Conservation (phyloP, 768 basidiomycete species). For the Rickenella mellea region DNA sequence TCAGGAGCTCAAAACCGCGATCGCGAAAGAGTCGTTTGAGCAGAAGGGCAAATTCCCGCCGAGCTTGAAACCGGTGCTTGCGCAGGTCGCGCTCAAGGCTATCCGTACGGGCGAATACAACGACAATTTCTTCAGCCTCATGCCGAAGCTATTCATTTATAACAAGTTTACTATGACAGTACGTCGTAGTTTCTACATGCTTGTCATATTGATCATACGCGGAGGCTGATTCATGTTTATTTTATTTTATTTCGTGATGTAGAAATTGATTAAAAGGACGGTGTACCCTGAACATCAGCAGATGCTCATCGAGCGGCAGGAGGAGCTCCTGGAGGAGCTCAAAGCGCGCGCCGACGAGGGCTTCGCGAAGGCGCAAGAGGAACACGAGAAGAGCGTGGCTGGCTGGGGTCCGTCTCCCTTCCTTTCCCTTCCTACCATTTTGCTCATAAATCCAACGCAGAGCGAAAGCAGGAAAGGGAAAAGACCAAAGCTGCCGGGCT, state of each 20-base stretch:
- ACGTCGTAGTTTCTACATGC: constrained; percentile 17
- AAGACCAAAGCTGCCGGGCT: constrained; percentile 25
- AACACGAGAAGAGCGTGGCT: constrained; percentile 62
- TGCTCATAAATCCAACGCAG: constrained; percentile 17
- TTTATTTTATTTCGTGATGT: constrained; percentile 3
- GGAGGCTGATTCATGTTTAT: not conserved
- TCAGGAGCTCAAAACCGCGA: constrained; percentile 48
- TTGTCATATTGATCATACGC: not conserved
- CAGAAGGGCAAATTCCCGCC: constrained; percentile 88
- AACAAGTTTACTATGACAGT: constrained; percentile 93
- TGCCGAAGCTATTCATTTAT: constrained; percentile 86
- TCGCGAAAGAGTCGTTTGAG: constrained; percentile 51
- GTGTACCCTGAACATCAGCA: constrained; percentile 66
- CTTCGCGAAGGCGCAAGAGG: constrained; percentile 61
- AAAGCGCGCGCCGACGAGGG: constrained; percentile 50
- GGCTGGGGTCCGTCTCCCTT: constrained; percentile 50
- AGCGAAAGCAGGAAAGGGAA: constrained; percentile 32
- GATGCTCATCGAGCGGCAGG: constrained; percentile 58
- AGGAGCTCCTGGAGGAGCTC: constrained; percentile 57
- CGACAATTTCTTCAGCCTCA: constrained; percentile 82
- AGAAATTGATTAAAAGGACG: constrained; percentile 94
- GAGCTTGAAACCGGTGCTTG: constrained; percentile 59
- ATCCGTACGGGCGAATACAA: constrained; percentile 83
- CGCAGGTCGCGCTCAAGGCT: constrained; percentile 66
- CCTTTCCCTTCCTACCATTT: not conserved